Base-by-base conservation (phyloP, 306 rosid genomes). In the Trichosanthes cucumerina region DNA sequence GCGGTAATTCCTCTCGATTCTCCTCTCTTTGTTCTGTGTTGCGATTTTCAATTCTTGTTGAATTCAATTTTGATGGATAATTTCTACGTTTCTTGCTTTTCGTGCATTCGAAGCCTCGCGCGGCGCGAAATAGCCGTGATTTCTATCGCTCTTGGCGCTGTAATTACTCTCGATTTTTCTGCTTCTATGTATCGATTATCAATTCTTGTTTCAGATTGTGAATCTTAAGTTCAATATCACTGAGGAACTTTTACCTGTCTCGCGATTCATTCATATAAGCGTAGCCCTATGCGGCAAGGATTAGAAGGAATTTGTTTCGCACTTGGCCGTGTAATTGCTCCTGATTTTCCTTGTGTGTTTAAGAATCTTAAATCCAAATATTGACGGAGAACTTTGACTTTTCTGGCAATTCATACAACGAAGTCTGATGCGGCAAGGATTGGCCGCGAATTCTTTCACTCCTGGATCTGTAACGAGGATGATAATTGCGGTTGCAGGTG, bases 1-100 rank as follows among this genome's bases (percentile, higher is more conserved):
- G 78, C 60, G 21, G 88, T 86, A 28, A 66, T 33, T 39, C 0
- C 24, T 18, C 15, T 47, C 34, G 7, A 9, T 26, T 53, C 34
- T 8, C 53, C 53, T 13, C 4, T 5, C 13, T 36, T 6, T 53
- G 33, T 28, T 28, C 3, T 60, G n/a, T 41, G 13, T 33, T 31
- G 11, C 12, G 1, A 15, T 38, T 16, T 36, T 28, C 6, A 5
- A 28, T 4, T 39, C 28, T 41, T 14, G 58, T 44, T 80, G 76
- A 9, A 34, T 78, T 75, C 58, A 44, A 10, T 10, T 2, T 44
- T 86, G 16, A 57, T 83, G 38, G 83, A 81, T 58, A 86, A 83
- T 50, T 81, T 86, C 28, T 86, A 86, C 75, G 23, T 83, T 83
- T 86, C 89, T 14, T 86, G 87, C 75, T 83, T 1, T 28, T 28